phyloP scores from a whole-genome alignment of 495 filamentous ascomycete species.

The Aspergillus panamensis region DNA sequence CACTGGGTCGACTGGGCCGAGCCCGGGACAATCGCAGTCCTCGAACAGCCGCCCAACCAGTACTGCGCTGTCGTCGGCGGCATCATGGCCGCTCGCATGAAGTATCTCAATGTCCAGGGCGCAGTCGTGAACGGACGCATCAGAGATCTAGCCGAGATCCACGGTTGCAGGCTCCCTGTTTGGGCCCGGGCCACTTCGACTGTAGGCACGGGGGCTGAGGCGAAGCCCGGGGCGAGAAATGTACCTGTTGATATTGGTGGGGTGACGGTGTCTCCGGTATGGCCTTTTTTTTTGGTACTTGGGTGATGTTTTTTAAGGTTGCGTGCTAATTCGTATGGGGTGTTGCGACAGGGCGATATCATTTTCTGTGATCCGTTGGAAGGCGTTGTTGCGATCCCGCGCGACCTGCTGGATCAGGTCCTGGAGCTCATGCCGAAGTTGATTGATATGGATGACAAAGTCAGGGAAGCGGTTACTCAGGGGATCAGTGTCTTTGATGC shows the following conservation, averaged over 20 bases:
- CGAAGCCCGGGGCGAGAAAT: slow-evolving; percentile 53
- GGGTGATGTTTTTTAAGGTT: too few species aligned
- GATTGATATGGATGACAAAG: slow-evolving; percentile 57
- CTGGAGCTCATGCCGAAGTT: slow-evolving; percentile 52
- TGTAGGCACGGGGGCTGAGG: slow-evolving; percentile 58
- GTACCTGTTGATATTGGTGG: slow-evolving; percentile 50
- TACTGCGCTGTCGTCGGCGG: slow-evolving; percentile 63
- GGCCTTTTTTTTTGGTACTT: slow-evolving; percentile 10
- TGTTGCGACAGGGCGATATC: slow-evolving; percentile 51
- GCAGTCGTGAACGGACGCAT: slow-evolving; percentile 59
- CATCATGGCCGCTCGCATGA: slow-evolving; percentile 65
- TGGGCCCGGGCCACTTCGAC: slow-evolving; percentile 57
- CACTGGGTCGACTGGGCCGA: slow-evolving; percentile 60
- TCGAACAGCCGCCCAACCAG: slow-evolving; percentile 57
- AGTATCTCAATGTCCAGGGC: slow-evolving; percentile 48
- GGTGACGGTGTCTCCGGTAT: slow-evolving; percentile 46
- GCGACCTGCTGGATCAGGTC: slow-evolving; percentile 45
- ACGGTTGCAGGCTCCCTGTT: slow-evolving; percentile 45
- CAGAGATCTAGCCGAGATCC: slow-evolving; percentile 57
- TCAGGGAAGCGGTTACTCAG: slow-evolving; percentile 54
- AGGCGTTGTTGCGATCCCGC: slow-evolving; percentile 62
- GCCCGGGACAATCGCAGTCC: slow-evolving; percentile 52
- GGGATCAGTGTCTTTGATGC: slow-evolving; percentile 58
- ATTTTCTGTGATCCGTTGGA: slow-evolving; percentile 59
- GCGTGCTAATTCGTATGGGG: too few species aligned